Base-by-base conservation (phyloP, 306 rosid genomes). In the Luffa acutangula region DNA sequence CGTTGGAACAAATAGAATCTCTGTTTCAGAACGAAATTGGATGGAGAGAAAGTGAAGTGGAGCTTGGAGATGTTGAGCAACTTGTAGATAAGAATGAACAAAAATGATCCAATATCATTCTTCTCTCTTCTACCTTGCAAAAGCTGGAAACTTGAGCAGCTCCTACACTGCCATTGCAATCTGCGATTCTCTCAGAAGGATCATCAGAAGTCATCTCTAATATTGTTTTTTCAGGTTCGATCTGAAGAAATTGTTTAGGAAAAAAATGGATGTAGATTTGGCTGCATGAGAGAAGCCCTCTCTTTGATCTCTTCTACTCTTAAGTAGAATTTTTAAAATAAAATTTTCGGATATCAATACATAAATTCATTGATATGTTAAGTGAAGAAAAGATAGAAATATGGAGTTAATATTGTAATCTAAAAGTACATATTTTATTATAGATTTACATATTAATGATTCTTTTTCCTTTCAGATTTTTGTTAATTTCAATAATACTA, bases 1-100 rank as follows among this genome's bases (percentile, higher is more conserved):
- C 98, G 37, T 73, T 94, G 88, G 98, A 94, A 80, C 92, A 94
- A 90, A 94, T 94, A 52, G 97, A 88, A 87, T 14, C 84, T 80
- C 79, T 94, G 84, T 92, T 94, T 88, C 90, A 92, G 83, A 89
- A 84, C 56, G 88, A 85, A 51, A 80, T 67, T 64, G 95, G 76
- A 79, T 81, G 75, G 85, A 82, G 80, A 79, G 88, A 10, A 66
- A 84, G 81, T 58, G 90, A 87, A 81, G 83, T 80, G 85, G 95
- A 92, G 87, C 89, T 90, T 45, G 91, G 91, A 85, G 98, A 94
- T 85, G 97, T 83, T 20, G 93, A 92, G 83, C 92, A 89, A 67
- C 97, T 94, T 86, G 96, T 94, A 86, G 95, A 86, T 87, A 88
- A 88, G 64, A 77, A 83, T 70, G 76, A 70, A 43, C 76, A 70